Conservation (phyloP, 2,329 filamentous ascomycete genomes). For the Cladosporium phlei region DNA sequence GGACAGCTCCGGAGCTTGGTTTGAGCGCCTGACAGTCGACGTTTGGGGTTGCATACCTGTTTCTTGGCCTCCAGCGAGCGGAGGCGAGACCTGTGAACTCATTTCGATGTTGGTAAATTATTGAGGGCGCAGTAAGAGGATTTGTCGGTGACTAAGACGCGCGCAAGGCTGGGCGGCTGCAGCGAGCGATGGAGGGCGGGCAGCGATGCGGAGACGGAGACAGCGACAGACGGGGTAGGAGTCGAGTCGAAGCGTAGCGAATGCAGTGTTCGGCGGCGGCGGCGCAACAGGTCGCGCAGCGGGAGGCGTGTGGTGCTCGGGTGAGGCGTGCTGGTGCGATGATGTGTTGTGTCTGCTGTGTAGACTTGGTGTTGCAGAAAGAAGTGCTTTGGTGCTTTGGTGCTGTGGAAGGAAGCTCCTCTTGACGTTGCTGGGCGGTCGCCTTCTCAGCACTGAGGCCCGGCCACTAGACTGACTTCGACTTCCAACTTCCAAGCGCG, state of each 20-base stretch:
- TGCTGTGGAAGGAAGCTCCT: slow-evolving; percentile 2
- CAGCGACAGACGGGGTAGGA: background rate
- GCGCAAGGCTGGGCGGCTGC: background rate
- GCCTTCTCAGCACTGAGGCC: slow-evolving; percentile 10
- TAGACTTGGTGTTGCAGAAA: background rate
- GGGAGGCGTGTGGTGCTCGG: background rate
- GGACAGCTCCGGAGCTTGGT: slow-evolving; percentile 13
- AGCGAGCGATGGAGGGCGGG: background rate
- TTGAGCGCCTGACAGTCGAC: slow-evolving; percentile 1
- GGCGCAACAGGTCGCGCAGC: no score
- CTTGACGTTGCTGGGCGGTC: slow-evolving; percentile 9
- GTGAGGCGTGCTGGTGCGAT: background rate
- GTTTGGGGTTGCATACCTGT: slow-evolving; percentile 19
- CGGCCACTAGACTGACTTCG: no score
- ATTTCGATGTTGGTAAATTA: slow-evolving; percentile 22
- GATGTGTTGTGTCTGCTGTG: background rate
- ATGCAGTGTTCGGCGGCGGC: background rate
- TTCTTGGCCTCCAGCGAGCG: slow-evolving; percentile 20
- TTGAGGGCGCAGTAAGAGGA: background rate
- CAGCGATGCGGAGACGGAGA: background rate
- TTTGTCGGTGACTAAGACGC: background rate
- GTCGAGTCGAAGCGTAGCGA: background rate
- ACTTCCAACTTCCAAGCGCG: slow-evolving; percentile 1
- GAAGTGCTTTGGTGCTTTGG: background rate
- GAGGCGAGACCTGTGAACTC: slow-evolving; percentile 26